Percentiles rank a stretch among this genome's conserved stretches.
phyloP scores from a whole-genome alignment of 305 asterid genomes.

The Rubia tinctorum region DNA sequence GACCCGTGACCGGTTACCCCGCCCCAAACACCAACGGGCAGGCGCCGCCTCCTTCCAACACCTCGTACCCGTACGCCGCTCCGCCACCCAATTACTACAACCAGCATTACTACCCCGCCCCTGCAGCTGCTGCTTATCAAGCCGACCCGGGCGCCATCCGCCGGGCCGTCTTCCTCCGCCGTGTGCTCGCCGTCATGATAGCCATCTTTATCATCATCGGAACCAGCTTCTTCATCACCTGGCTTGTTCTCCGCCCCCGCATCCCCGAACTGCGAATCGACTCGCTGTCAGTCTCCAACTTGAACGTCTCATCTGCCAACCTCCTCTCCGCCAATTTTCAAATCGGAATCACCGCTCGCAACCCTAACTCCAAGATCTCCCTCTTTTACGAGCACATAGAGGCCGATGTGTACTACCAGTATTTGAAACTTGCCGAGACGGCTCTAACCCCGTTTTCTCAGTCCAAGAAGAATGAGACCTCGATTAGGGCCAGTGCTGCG shows the following conservation, averaged over 20 bases:
- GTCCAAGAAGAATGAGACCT: conserved; percentile 47
- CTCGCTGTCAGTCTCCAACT: conserved; percentile 51
- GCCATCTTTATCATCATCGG: conserved; percentile 47
- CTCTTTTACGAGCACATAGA: conserved; percentile 45
- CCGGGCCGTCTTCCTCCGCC: conserved; percentile 63
- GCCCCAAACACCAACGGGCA: conserved; percentile 45
- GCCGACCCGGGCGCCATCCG: conserved; percentile 41
- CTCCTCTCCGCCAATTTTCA: conserved; percentile 38
- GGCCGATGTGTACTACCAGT: conserved; percentile 37
- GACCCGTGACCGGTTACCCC: conserved; percentile 88
- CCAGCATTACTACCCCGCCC: conserved; percentile 32
- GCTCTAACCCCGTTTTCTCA: conserved; percentile 61
- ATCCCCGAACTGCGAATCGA: conserved; percentile 72
- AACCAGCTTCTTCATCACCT: conserved; percentile 51
- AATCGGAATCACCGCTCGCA: conserved; percentile 47
- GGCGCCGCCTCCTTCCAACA: conserved; percentile 11
- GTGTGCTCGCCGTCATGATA: conserved; percentile 48
- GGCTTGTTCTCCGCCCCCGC: conserved; percentile 80
- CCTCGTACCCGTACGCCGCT: conserved; percentile 49
- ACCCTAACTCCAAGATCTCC: conserved; percentile 73
- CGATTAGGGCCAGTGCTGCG: conserved; percentile 50
- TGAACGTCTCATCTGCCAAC: conserved; percentile 27
- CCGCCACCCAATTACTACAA: conserved; percentile 37
- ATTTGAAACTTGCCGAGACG: conserved; percentile 40
- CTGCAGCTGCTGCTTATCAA: conserved; percentile 23